A percentile compares a stretch with the other conserved stretches of the same genome.
phyloP scores from a whole-genome alignment of 1,284 basidiomycete species.

The Fistulina hepatica region DNA sequence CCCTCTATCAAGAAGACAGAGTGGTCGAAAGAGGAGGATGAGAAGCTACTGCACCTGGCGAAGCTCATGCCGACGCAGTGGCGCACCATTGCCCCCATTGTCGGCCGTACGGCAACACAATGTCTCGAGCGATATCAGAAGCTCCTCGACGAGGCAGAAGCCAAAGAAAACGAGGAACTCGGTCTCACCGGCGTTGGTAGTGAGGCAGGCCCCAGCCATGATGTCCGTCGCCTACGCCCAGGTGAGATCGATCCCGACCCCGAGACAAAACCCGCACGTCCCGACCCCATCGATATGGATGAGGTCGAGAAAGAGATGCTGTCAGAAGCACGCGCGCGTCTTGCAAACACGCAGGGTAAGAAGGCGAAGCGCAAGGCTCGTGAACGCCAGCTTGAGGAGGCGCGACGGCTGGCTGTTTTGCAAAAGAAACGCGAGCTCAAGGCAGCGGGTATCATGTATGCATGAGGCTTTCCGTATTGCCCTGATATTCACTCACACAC shows the following conservation, averaged over 20 bases:
- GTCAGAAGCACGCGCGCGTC: slow-evolving; percentile 93
- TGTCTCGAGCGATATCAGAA: slow-evolving; percentile 98
- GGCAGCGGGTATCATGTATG: slow-evolving; percentile 92
- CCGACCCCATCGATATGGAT: slow-evolving; percentile 99
- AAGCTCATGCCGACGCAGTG: slow-evolving; percentile 99
- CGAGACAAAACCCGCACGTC: slow-evolving; percentile 94
- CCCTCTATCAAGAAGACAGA: slow-evolving; percentile 99
- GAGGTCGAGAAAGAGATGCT: slow-evolving; percentile 99
- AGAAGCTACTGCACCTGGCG: slow-evolving; percentile 95
- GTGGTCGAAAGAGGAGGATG: slow-evolving; percentile 98
- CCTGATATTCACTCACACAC: too few relatives aligned
- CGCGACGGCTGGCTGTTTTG: slow-evolving; percentile 84
- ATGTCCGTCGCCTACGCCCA: slow-evolving; percentile 80
- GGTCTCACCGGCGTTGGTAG: slow-evolving; percentile 77
- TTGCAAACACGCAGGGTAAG: slow-evolving; percentile 99
- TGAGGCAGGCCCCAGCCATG: slow-evolving; percentile 71
- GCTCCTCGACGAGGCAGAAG: slow-evolving; percentile 93
- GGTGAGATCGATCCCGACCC: slow-evolving; percentile 99
- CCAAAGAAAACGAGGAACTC: slow-evolving; percentile 87
- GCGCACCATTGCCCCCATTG: slow-evolving; percentile 98
- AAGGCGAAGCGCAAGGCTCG: slow-evolving; percentile 98
- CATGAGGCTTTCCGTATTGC: slow-evolving; percentile 14
- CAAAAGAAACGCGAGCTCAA: slow-evolving; percentile 98
- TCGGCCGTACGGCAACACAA: slow-evolving; percentile 97
- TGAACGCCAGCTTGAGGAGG: slow-evolving; percentile 94